phyloP scores from a whole-genome alignment of 2,329 filamentous ascomycete species.

The Talaromyces sp. region DNA sequence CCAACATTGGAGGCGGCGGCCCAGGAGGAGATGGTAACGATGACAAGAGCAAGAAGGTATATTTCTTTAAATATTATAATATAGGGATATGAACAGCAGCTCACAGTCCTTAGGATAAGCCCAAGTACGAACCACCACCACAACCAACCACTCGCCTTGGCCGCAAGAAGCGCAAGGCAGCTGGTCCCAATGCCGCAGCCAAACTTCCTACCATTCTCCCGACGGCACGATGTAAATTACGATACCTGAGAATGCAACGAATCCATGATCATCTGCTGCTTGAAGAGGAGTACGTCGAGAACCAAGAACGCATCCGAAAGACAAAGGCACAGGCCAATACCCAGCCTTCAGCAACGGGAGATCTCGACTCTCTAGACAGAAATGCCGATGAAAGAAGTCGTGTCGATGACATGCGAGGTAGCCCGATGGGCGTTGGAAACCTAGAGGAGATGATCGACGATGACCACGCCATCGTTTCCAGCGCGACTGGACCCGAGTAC shows the following conservation, averaged over 20 bases:
- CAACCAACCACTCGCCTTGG: constrained; percentile 95
- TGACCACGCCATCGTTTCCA: constrained; percentile 97
- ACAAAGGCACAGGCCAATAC: constrained; percentile 69
- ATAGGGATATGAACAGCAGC: background rate
- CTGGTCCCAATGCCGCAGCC: constrained; percentile 86
- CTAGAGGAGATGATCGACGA: constrained; percentile 99
- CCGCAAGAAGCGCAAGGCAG: constrained; percentile 96
- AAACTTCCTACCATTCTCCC: constrained; percentile 94
- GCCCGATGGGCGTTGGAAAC: constrained; percentile 96
- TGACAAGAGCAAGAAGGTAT: constrained; percentile 91
- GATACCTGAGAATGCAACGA: constrained; percentile 95
- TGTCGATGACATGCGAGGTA: constrained; percentile 97
- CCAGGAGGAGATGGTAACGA: constrained; percentile 70
- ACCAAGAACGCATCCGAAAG: constrained; percentile 93
- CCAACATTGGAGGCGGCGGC: constrained; percentile 72
- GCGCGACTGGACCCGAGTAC: constrained; percentile 95
- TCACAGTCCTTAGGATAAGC: constrained; percentile 71
- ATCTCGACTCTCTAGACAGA: constrained; percentile 75
- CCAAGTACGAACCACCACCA: constrained; percentile 98
- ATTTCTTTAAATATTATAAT: constrained; percentile 18
- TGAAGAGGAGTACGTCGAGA: constrained; percentile 98
- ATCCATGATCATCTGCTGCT: constrained; percentile 96
- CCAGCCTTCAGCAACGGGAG: constrained; percentile 56
- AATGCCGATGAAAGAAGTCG: constrained; percentile 92
- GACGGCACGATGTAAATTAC: constrained; percentile 94